Evolutionary conservation across 257 asterid genomes (phyloP).

Genomic region (Ocimum tenuiflorum): DNA sequence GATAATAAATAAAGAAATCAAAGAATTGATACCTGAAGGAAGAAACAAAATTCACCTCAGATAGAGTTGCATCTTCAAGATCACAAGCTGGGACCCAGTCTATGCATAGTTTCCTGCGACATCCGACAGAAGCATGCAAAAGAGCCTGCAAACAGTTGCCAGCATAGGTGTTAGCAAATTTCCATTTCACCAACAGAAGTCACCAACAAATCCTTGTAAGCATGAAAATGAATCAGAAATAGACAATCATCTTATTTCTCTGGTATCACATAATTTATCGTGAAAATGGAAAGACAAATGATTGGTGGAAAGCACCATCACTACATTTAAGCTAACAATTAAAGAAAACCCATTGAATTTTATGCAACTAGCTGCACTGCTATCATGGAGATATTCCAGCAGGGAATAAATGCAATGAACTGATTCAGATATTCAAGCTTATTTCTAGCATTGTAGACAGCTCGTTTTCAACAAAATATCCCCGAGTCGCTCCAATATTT

Average conservation of each 20-base stretch:
- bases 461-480: background rate
- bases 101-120: constrained; percentile 59
- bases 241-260: background rate
- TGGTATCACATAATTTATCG: no score
- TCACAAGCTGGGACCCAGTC: constrained; percentile 92
- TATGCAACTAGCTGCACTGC: background rate
- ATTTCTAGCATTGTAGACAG: background rate
- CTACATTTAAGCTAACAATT: background rate
- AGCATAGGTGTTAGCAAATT: constrained; percentile 7
- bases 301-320: no score
- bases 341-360: background rate
- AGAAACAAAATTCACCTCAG: constrained; percentile 41
- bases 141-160: constrained; percentile 63
- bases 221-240: background rate
- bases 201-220: background rate
- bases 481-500: no score
- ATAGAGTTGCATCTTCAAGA: constrained; percentile 67
- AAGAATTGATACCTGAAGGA: constrained; percentile 8
- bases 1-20: constrained; percentile 17
- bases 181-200: background rate
- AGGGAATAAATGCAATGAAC: background rate
- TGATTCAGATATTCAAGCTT: background rate
- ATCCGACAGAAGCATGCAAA: constrained; percentile 84
- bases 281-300: no score
- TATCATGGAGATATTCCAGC: background rate